A percentile compares a stretch with the other conserved stretches of the same genome.
Conservation (phyloP, 352 stramenopile species). For the Pythium insidiosum region DNA sequence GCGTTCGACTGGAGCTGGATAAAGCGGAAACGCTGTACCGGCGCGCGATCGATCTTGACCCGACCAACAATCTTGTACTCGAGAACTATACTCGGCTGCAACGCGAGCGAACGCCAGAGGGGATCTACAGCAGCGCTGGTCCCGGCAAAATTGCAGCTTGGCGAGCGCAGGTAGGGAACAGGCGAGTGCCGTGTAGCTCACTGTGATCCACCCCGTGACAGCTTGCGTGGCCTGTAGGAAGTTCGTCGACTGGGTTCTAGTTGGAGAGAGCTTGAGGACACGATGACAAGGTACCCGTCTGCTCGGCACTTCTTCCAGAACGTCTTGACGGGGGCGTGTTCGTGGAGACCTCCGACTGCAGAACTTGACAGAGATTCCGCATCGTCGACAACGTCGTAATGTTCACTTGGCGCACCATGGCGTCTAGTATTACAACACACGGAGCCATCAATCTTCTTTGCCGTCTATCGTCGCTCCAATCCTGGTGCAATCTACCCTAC, state of each 20-base stretch:
- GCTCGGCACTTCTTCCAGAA: constrained; percentile 40
- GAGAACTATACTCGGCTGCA: constrained; percentile 57
- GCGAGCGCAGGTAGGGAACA: constrained; percentile 19
- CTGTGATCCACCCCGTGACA: not conserved
- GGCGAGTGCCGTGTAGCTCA: not conserved
- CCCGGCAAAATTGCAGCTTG: constrained; percentile 39
- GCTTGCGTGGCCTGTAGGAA: constrained; percentile 10
- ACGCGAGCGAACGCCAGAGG: constrained; percentile 33
- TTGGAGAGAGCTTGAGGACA: constrained; percentile 48
- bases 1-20: constrained; percentile 45
- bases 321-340: constrained; percentile 23
- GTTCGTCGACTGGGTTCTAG: constrained; percentile 5
- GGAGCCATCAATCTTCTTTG: not conserved
- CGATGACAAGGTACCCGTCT: constrained; percentile 9
- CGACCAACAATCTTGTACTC: constrained; percentile 34
- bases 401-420: not conserved
- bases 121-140: constrained; percentile 38
- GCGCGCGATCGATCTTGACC: constrained; percentile 43
- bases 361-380: no score
- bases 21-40: constrained; percentile 60
- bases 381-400: no score
- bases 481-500: not conserved
- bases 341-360: constrained; percentile 14
- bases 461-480: not conserved
- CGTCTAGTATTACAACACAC: not conserved